phyloP scores from a whole-genome alignment of 257 asterid species.

The Misopates orontium region DNA sequence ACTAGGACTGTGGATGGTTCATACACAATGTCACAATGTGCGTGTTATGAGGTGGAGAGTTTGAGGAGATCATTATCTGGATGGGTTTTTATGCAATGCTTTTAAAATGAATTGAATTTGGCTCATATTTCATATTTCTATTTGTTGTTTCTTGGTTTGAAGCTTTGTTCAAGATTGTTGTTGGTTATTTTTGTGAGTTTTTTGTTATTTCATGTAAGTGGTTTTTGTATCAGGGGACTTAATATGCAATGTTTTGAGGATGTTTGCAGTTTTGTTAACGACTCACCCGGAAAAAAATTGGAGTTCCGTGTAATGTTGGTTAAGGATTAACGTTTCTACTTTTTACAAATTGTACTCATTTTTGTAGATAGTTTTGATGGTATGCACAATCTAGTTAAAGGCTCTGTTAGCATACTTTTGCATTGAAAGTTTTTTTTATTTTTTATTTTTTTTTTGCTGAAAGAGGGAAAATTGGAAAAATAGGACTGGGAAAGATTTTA shows the following conservation, averaged over 20 bases:
- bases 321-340: not conserved
- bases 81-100: not conserved
- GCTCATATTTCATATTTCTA: not conserved
- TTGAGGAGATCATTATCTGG: not conserved
- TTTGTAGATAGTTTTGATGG: constrained; percentile 6
- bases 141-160: constrained; percentile 11
- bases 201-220: not conserved
- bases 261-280: constrained; percentile 9
- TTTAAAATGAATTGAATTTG: not conserved
- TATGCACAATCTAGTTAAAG: too few species aligned
- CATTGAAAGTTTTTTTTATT: not conserved
- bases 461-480: not conserved
- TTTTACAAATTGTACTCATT: constrained; percentile 3
- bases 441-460: not conserved
- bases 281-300: not conserved
- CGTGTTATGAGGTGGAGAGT: too few species aligned
- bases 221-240: not conserved
- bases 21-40: too few species aligned
- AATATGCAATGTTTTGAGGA: not conserved
- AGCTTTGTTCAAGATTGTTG: constrained; percentile 7
- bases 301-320: not conserved
- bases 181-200: not conserved
- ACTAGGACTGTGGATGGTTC: too few species aligned
- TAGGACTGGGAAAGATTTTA: not conserved
- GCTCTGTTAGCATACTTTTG: not conserved